These are phyloP conservation scores for Aspergillus aculeatinus DNA, from an alignment of 2,329 filamentous ascomycete genomes.

Conservation along the genomic window DNA sequence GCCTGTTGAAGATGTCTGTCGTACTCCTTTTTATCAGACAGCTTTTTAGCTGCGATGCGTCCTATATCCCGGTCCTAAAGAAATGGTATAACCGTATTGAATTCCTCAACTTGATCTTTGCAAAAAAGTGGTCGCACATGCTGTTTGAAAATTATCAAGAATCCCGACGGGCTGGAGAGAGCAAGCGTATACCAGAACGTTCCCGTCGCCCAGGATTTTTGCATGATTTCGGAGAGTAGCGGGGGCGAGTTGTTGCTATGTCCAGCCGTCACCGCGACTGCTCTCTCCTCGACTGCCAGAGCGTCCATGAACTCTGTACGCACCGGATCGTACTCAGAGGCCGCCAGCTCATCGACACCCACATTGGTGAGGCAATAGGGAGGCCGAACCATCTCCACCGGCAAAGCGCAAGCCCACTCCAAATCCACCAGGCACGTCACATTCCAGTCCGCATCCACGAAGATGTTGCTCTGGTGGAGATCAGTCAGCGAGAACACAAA, in stretches of 20 bases:
- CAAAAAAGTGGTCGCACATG: slow-evolving; percentile 20
- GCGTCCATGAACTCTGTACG: slow-evolving; percentile 10
- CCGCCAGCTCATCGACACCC: slow-evolving; percentile 17
- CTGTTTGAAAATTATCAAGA: slow-evolving; percentile 20
- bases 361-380: slow-evolving; percentile 29
- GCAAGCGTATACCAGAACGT: slow-evolving; percentile 22
- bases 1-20: slow-evolving; percentile 12
- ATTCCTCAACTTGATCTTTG: slow-evolving; percentile 14
- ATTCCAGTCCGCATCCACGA: slow-evolving; percentile 29
- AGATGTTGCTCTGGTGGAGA: slow-evolving; percentile 39
- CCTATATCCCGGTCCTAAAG: slow-evolving; percentile 19
- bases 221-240: slow-evolving; percentile 6
- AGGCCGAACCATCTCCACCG: slow-evolving; percentile 26
- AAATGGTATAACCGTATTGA: slow-evolving; percentile 20
- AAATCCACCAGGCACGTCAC: slow-evolving; percentile 27
- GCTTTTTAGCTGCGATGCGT: slow-evolving; percentile 12
- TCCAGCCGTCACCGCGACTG: not conserved
- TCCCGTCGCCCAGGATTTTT: slow-evolving; percentile 21
- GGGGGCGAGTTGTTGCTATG: too few relatives aligned
- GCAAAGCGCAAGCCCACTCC: slow-evolving; percentile 27
- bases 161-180: slow-evolving; percentile 19
- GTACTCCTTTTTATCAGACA: slow-evolving; percentile 14
- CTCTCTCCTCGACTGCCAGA: slow-evolving; percentile 6
- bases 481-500: slow-evolving; percentile 34
- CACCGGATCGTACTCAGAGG: slow-evolving; percentile 6